Evolutionary conservation across 1,139 yeast species (phyloP).

Genomic region (Kurtzmaniella quercitrusa): DNA sequence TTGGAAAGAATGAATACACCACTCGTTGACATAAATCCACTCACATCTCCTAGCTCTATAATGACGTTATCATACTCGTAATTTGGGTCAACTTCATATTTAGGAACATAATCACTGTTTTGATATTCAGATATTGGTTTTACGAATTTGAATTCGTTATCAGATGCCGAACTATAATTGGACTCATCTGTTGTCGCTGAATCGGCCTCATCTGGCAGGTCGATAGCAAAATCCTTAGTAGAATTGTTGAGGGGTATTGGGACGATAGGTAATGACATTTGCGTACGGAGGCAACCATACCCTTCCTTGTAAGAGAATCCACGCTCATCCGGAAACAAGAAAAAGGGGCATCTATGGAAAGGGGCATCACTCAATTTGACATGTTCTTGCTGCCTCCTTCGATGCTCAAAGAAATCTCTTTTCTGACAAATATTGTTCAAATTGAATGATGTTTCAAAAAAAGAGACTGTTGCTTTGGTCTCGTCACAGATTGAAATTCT

Average conservation of each 20-base stretch:
- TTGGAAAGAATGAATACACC: slow-evolving; percentile 27
- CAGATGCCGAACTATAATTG: not conserved
- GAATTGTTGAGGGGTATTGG: slow-evolving; percentile 53
- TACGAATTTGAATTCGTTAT: slow-evolving; percentile 8
- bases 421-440: slow-evolving; percentile 60
- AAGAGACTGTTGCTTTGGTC: slow-evolving; percentile 20
- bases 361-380: slow-evolving; percentile 74
- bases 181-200: slow-evolving; percentile 4
- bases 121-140: slow-evolving; percentile 36
- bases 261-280: slow-evolving; percentile 62
- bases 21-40: slow-evolving; percentile 34
- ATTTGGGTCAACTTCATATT: slow-evolving; percentile 34
- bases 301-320: slow-evolving; percentile 42
- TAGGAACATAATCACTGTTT: slow-evolving; percentile 44
- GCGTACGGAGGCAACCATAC: slow-evolving; percentile 53
- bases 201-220: slow-evolving; percentile 3
- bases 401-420: slow-evolving; percentile 42
- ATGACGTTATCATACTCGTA: slow-evolving; percentile 55
- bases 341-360: slow-evolving; percentile 72
- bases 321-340: slow-evolving; percentile 50
- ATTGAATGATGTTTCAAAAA: slow-evolving; percentile 51
- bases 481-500: slow-evolving; percentile 20
- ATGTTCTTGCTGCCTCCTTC: slow-evolving; percentile 60
- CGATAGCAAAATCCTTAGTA: slow-evolving; percentile 2
- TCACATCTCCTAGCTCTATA: slow-evolving; percentile 46